phyloP scores from a whole-genome alignment of 306 rosid genomes.

The Vicia villosa region DNA sequence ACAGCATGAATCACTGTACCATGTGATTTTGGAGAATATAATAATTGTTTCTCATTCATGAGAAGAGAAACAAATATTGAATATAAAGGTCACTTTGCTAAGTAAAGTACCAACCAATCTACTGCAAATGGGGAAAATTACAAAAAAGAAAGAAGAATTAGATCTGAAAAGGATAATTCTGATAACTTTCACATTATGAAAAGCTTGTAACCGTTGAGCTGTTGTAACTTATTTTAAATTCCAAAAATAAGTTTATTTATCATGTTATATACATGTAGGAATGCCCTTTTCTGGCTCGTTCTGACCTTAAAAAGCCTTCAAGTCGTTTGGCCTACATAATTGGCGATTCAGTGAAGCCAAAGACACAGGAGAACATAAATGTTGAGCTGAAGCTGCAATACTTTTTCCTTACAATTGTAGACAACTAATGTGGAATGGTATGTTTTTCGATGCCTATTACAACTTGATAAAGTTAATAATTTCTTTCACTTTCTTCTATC shows the following conservation, averaged over 20 bases:
- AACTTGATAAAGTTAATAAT: not conserved
- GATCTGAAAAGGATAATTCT: not conserved
- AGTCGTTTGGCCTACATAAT: constrained; percentile 77
- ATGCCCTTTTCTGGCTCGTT: constrained; percentile 85
- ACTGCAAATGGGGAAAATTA: not conserved
- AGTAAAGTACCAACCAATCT: not conserved
- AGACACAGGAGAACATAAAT: constrained; percentile 77
- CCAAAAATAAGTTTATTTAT: not conserved
- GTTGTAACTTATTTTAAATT: not conserved
- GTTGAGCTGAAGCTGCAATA: constrained; percentile 85
- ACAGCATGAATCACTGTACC: not conserved
- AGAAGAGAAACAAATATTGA: not conserved
- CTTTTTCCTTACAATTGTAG: constrained; percentile 84
- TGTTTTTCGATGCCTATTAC: constrained; percentile 36
- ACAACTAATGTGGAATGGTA: constrained; percentile 94
- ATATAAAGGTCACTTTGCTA: not conserved
- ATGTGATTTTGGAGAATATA: not conserved
- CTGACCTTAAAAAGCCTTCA: constrained; percentile 84
- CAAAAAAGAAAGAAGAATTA: not conserved
- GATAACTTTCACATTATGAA: not conserved
- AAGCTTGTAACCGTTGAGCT: constrained; percentile 9
- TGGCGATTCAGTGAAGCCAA: constrained; percentile 87
- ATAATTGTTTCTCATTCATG: not conserved
- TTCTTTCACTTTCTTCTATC: not conserved
- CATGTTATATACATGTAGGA: constrained; percentile 61